Conservation (phyloP, 2,329 filamentous ascomycete genomes). For the Coniochaeta hoffmannii region DNA sequence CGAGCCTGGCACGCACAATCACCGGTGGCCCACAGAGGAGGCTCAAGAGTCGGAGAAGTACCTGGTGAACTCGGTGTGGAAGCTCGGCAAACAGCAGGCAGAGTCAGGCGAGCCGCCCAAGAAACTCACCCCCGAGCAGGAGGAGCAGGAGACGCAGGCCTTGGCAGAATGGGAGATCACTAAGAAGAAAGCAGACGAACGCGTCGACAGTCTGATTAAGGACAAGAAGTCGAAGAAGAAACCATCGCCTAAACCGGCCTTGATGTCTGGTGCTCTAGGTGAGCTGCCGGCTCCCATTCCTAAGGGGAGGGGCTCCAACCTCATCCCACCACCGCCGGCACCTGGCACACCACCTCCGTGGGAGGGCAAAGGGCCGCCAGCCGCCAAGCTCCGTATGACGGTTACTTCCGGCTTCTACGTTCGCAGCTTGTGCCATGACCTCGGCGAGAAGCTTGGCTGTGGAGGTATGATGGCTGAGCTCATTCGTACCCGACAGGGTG, state of each 20-base stretch:
- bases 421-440: slow-evolving; percentile 84
- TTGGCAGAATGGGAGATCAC: slow-evolving; percentile 47
- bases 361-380: slow-evolving; percentile 61
- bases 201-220: slow-evolving; percentile 47
- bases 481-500: slow-evolving; percentile 70
- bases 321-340: slow-evolving; percentile 41
- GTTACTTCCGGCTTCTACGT: slow-evolving; percentile 97
- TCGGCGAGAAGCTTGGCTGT: slow-evolving; percentile 75
- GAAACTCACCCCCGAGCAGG: slow-evolving; percentile 45
- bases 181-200: slow-evolving; percentile 51
- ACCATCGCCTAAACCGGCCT: slow-evolving; percentile 15
- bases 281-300: slow-evolving; percentile 39
- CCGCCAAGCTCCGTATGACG: slow-evolving; percentile 78
- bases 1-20: slow-evolving; percentile 72
- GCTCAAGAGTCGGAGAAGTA: slow-evolving; percentile 67
- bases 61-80: slow-evolving; percentile 66
- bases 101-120: slow-evolving; percentile 24
- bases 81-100: slow-evolving; percentile 50
- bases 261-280: slow-evolving; percentile 53
- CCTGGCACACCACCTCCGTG: slow-evolving; percentile 45
- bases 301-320: slow-evolving; percentile 40
- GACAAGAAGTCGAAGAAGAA: slow-evolving; percentile 26
- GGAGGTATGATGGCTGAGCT: slow-evolving; percentile 82
- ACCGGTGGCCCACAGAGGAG: slow-evolving; percentile 73
- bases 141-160: slow-evolving; percentile 47